Base-by-base conservation (phyloP, 495 filamentous ascomycete species). In the Corynascus novoguineensis region DNA sequence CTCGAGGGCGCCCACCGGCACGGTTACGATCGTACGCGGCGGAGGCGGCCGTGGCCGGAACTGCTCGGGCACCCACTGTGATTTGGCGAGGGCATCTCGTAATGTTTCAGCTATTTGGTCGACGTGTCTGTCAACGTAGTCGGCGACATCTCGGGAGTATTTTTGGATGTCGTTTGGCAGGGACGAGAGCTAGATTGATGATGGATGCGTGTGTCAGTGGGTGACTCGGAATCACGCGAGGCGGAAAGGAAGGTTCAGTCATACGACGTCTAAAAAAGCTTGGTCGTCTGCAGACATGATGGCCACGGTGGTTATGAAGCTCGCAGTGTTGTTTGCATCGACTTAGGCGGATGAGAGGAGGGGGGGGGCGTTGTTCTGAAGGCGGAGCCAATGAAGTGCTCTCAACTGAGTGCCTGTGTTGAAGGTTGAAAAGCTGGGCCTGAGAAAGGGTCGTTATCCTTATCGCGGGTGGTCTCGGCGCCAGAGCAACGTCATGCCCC, bases 91-190 rank as follows among this genome's bases (percentile, higher is more conserved):
- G 0, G 79, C 74, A 37, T 89, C 82, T 57, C 86, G 78, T 31
- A 93, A 65, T 22, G 68, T 70, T 12, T 72, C 73, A 21, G 91
- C 84, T 32, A 86, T 82, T 50, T 77, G 68, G 61, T 95, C 88
- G 68, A 92, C 82, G 48, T 88, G 79, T 42, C 78, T 78, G 66
- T 96, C 87, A 68, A 95, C 82, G 38, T 83, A 84, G 53, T 90
- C 85, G 57, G 88, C 88, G 58, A 88, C 81, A 28, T 85, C 56
- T 7, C 11, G 3, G 9, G 58, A 55, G 59, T 66, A 66, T 15
- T 60, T 59, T 19, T 54, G 59, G 73, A 92, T 80, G 62, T 90
- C 83, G 71, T 82, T 78, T 37, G 87, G 85, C 53, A 92, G 80
- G 50, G 81, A 84, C 58, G 85, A 80, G 40, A 92, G 85, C 86